Base-by-base conservation (phyloP, 805 yeast species). In the Myxozyma kluyveri region DNA sequence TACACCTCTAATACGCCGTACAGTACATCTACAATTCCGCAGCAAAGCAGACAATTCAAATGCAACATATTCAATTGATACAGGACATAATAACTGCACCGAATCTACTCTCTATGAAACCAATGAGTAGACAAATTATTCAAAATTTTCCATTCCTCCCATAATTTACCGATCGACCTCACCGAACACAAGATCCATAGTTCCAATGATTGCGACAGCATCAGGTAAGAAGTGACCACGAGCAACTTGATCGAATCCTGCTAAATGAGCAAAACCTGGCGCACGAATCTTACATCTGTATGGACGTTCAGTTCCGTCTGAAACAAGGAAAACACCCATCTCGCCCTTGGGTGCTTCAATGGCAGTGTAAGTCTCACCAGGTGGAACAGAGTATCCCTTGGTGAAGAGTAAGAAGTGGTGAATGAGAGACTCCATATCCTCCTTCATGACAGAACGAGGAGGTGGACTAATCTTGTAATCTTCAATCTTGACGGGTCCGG, bases 261-360 rank as follows among this genome's bases (percentile, higher is more conserved):
- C 93, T 67, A 88, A 76, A 72, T 87, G 95, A 35, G 95, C 89
- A 68, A 88, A 88, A 41, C 96, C 95, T 43, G 96, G 96, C n/a
- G 95, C 89, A 73, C 96, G 83, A 65, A 88, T 87, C 75, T 86
- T 87, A 76, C 95, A 86, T 73, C 89, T 82, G 75, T 88, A 88
- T 32, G 96, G 96, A 71, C 93, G 80, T 74, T 88, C 96, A 53
- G 85, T 72, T 50, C 96, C 96, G 72, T 88, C 96, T 61, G 89
- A 81, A 50, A 88, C 95, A 47, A 88, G 83, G 66, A 83, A 88
- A 50, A 86, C 95, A 55, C 86, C 96, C 93, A 88, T 86, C 72
- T 88, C 96, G 68, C 96, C 96, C 80, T 88, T 88, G 69, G 96
- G 96, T 22, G 96, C 95, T 74, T 88, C 96, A 61, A 88, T 87